Conservation (phyloP, 805 yeast species). For the Starmera quercuum region DNA sequence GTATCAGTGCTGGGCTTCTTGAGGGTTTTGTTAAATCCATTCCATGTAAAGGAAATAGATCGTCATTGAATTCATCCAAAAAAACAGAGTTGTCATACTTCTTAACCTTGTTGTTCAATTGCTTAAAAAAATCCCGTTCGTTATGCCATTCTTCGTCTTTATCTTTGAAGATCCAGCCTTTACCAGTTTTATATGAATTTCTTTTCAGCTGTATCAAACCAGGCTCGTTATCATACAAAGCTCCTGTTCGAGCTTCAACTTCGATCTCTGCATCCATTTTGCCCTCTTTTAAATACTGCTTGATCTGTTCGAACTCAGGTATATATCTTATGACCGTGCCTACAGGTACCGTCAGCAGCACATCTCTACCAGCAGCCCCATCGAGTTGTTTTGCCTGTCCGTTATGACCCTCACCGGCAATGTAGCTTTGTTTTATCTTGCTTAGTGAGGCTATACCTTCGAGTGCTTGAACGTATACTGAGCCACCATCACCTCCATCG, state of each 20-base stretch:
- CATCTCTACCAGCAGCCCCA: constrained; percentile 78
- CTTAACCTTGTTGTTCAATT: constrained; percentile 55
- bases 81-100: constrained; percentile 54
- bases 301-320: constrained; percentile 54
- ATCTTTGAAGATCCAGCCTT: constrained; percentile 87
- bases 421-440: constrained; percentile 55
- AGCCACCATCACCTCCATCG: constrained; percentile 94
- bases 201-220: constrained; percentile 54
- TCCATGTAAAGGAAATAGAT: constrained; percentile 76
- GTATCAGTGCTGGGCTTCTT: constrained; percentile 55
- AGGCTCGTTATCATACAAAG: constrained; percentile 24
- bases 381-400: constrained; percentile 78
- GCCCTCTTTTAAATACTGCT: constrained; percentile 9
- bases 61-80: constrained; percentile 50
- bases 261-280: constrained; percentile 11
- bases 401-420: constrained; percentile 61
- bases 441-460: constrained; percentile 66
- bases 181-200: constrained; percentile 55
- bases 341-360: constrained; percentile 79
- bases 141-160: constrained; percentile 59
- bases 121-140: constrained; percentile 57
- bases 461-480: constrained; percentile 75
- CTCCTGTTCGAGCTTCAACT: constrained; percentile 28
- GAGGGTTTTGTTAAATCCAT: constrained; percentile 60
- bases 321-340: constrained; percentile 88